Conservation (phyloP, 2,329 filamentous ascomycete species). For the Fusarium sp. region DNA sequence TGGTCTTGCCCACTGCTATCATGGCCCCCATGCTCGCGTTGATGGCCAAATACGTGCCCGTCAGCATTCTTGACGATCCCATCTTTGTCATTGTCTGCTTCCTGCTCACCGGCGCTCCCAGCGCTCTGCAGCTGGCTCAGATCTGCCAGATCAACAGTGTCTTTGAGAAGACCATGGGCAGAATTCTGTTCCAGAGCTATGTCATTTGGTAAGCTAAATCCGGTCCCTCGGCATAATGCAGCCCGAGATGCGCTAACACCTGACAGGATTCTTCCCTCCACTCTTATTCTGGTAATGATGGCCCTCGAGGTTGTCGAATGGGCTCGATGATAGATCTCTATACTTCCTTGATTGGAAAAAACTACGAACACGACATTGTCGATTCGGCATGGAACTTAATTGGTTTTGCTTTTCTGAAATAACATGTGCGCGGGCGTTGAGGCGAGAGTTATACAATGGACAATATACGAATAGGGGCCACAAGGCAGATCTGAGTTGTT, state of each 20-base stretch:
- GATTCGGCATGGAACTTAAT: background rate
- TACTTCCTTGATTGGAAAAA: background rate
- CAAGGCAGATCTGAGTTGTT: background rate
- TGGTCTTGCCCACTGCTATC: conserved; percentile 89
- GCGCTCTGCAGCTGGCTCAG: conserved; percentile 92
- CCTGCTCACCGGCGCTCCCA: conserved; percentile 92
- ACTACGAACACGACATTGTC: background rate
- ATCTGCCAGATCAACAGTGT: conserved; percentile 99
- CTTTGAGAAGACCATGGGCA: conserved; percentile 94
- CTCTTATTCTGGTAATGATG: conserved; percentile 87
- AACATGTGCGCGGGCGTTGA: conserved; percentile 18
- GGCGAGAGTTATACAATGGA: background rate
- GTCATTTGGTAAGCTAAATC: conserved; percentile 81
- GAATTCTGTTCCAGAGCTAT: conserved; percentile 88
- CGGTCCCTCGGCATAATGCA: conserved; percentile 16
- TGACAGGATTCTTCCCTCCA: conserved; percentile 88
- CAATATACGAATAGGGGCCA: background rate
- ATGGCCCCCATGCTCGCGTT: conserved; percentile 93
- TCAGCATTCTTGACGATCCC: conserved; percentile 95
- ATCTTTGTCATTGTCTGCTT: conserved; percentile 99
- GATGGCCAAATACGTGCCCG: conserved; percentile 87
- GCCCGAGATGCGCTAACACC: conserved; percentile 42
- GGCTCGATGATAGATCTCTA: conserved; percentile 60
- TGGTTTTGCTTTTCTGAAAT: background rate
- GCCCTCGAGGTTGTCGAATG: conserved; percentile 94